These are phyloP conservation scores for Cystofilobasidium capitatum DNA, from an alignment of 768 basidiomycete genomes.

Conservation along the genomic window DNA sequence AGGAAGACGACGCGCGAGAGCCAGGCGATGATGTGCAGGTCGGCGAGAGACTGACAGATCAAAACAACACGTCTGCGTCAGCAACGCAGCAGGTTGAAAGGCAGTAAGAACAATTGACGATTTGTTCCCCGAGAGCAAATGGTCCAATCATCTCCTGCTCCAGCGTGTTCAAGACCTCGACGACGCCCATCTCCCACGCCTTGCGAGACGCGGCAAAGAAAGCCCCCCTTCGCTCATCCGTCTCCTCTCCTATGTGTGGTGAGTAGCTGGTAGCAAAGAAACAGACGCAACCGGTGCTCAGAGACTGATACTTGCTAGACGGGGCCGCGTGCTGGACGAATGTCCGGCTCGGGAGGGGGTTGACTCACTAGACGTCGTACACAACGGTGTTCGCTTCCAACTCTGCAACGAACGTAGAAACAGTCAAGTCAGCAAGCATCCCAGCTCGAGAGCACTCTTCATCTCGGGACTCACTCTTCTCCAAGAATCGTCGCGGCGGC, in stretches of 20 bases:
- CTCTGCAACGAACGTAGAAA: neutral
- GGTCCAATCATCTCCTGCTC: conserved; percentile 36
- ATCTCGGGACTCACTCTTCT: conserved; percentile 13
- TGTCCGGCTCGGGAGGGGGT: conserved; percentile 6
- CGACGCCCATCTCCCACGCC: conserved; percentile 37
- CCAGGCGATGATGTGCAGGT: conserved; percentile 73
- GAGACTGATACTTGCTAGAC: too few species aligned
- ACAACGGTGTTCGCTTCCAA: conserved; percentile 35
- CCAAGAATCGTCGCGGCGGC: conserved; percentile 2
- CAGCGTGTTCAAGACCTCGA: conserved; percentile 36
- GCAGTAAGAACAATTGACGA: conserved; percentile 39
- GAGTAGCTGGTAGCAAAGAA: neutral
- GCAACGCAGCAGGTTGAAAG: neutral
- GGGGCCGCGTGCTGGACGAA: too few species aligned
- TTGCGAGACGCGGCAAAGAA: conserved; percentile 38
- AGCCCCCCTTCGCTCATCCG: conserved; percentile 31
- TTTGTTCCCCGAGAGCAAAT: conserved; percentile 55
- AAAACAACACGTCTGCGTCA: neutral
- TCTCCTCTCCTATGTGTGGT: conserved; percentile 30
- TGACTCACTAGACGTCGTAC: conserved; percentile 32
- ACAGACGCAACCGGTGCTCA: neutral
- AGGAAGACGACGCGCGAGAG: conserved; percentile 46
- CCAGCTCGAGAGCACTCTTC: neutral
- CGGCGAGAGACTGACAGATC: conserved; percentile 52
- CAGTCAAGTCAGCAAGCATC: neutral